Evolutionary conservation across 352 stramenopile genomes (phyloP).

Genomic region (Globisporangium spiculum): DNA sequence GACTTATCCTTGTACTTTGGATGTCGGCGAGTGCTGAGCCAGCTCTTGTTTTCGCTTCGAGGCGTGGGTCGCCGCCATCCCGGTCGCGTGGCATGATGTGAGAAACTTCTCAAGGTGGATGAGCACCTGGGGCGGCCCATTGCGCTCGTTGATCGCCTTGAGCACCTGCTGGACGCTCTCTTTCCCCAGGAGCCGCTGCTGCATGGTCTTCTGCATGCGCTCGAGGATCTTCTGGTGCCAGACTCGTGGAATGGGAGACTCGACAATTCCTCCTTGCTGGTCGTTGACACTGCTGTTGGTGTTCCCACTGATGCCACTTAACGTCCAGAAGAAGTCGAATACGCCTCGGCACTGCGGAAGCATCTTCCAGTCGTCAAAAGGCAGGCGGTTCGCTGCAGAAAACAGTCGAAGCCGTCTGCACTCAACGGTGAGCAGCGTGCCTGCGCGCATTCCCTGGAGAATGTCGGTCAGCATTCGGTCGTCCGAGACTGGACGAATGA

Average conservation of each 20-base stretch:
- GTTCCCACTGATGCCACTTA: not conserved
- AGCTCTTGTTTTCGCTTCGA: slow-evolving; percentile 14
- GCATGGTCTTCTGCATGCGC: slow-evolving; percentile 40
- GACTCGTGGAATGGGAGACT: slow-evolving; percentile 14
- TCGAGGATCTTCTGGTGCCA: slow-evolving; percentile 53
- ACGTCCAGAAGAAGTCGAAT: slow-evolving; percentile 44
- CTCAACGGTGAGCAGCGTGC: slow-evolving; percentile 32
- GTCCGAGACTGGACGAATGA: slow-evolving; percentile 45
- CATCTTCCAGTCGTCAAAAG: slow-evolving; percentile 43
- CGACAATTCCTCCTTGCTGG: not conserved
- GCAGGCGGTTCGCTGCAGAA: slow-evolving; percentile 43
- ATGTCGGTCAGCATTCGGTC: slow-evolving; percentile 25
- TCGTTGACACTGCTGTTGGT: not conserved
- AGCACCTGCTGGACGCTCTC: slow-evolving; percentile 55
- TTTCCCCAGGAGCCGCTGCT: slow-evolving; percentile 52
- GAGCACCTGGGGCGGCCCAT: slow-evolving; percentile 28
- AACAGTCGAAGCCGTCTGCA: slow-evolving; percentile 58
- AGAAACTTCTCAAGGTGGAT: slow-evolving; percentile 52
- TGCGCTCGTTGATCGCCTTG: slow-evolving; percentile 37
- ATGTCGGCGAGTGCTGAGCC: not conserved
- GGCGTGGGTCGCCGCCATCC: not conserved
- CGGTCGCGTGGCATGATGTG: slow-evolving; percentile 5
- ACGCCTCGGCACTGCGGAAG: slow-evolving; percentile 32
- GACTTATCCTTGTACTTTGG: slow-evolving; percentile 1
- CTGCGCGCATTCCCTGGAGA: slow-evolving; percentile 23